These are phyloP conservation scores for Leucocoprinus birnbaumii DNA, from an alignment of 768 basidiomycete genomes.

Conservation along the genomic window DNA sequence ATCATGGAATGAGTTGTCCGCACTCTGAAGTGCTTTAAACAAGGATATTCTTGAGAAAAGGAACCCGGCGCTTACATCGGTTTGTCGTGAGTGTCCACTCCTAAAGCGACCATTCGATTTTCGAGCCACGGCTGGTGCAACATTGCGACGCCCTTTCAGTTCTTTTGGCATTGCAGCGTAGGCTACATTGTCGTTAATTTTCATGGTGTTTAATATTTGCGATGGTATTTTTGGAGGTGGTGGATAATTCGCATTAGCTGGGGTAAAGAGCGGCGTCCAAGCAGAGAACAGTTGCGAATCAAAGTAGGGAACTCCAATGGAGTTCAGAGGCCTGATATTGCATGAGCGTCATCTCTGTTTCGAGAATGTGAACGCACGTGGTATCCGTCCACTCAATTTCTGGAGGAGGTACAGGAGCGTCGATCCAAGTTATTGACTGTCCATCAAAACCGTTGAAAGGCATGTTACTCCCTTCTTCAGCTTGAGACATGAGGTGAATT, in stretches of 20 bases:
- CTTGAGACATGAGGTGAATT: conserved; percentile 79
- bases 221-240: conserved; percentile 78
- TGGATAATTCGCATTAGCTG: conserved; percentile 48
- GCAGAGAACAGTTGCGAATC: conserved; percentile 70
- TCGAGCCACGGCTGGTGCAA: conserved; percentile 51
- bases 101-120: conserved; percentile 74
- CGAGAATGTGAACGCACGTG: conserved; percentile 51
- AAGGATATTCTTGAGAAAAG: not conserved
- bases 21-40: conserved; percentile 16
- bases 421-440: conserved; percentile 82
- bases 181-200: conserved; percentile 84
- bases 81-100: conserved; percentile 64
- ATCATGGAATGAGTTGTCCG: conserved; percentile 50
- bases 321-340: conserved; percentile 71
- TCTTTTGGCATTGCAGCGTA: conserved; percentile 90
- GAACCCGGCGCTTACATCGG: conserved; percentile 36
- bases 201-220: conserved; percentile 74
- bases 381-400: conserved; percentile 78
- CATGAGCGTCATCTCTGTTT: not conserved
- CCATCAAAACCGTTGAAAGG: conserved; percentile 93
- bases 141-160: conserved; percentile 79
- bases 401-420: conserved; percentile 63
- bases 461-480: conserved; percentile 53
- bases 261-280: conserved; percentile 46
- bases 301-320: conserved; percentile 88